Conservation (phyloP, 2,329 filamentous ascomycete species). For the Grosmannia serpens region DNA sequence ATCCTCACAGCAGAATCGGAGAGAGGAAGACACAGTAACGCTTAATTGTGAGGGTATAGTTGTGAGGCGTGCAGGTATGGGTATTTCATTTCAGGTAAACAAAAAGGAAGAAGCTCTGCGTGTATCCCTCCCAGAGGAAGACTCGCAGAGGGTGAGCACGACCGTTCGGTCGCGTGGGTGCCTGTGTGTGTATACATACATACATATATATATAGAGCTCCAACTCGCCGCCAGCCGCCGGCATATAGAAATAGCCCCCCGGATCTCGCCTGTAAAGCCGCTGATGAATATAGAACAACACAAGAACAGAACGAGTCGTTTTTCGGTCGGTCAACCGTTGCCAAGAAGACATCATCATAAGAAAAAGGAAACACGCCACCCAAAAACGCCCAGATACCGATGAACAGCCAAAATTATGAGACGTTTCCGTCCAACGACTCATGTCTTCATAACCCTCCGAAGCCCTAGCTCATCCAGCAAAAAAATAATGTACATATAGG, state of each 20-base stretch:
- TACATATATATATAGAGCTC: background rate
- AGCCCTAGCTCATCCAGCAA: background rate
- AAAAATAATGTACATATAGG: background rate
- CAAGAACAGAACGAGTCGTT: background rate
- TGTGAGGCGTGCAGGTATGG: background rate
- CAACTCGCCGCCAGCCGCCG: background rate
- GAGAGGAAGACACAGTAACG: too few relatives aligned
- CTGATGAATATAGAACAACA: background rate
- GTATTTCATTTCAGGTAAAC: background rate
- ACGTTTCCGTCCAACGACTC: background rate
- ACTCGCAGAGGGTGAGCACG: background rate
- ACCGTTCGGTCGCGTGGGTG: background rate
- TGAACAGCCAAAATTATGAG: background rate
- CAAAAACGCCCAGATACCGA: background rate
- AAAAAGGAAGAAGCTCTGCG: background rate
- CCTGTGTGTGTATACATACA: background rate
- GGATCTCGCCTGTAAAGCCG: background rate
- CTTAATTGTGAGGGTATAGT: too few relatives aligned
- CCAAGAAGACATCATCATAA: slow-evolving; percentile 1
- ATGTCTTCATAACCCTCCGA: background rate
- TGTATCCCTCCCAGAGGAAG: background rate
- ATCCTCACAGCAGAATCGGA: too few relatives aligned
- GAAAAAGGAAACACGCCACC: background rate
- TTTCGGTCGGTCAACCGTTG: background rate
- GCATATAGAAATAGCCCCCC: background rate